phyloP scores from a whole-genome alignment of 306 rosid genomes.

The Calophaca sinica region DNA sequence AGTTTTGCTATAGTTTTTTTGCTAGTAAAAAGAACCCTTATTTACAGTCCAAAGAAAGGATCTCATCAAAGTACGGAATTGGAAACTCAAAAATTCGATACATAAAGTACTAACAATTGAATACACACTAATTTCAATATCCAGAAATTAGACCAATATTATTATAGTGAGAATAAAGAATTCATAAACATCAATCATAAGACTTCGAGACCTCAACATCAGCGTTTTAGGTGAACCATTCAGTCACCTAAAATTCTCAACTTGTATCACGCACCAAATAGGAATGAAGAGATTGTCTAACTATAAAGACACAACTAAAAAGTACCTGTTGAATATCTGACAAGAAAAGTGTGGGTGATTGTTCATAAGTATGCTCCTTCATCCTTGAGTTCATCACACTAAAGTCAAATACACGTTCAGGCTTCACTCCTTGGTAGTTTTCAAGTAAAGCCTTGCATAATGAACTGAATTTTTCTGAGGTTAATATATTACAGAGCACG shows the following conservation, averaged over 20 bases:
- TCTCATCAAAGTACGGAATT: neutral
- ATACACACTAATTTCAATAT: neutral
- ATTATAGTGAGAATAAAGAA: neutral
- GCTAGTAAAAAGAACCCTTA: neutral
- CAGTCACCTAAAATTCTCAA: neutral
- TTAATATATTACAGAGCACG: too few relatives aligned
- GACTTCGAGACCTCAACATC: neutral
- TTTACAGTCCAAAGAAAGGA: neutral
- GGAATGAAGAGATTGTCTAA: neutral
- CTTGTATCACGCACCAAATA: neutral
- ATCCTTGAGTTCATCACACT: slow-evolving; percentile 73
- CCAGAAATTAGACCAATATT: neutral
- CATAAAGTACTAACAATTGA: slow-evolving; percentile 4
- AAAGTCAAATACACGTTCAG: slow-evolving; percentile 57
- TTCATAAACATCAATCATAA: neutral
- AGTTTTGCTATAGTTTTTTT: neutral
- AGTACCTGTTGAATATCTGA: slow-evolving; percentile 85
- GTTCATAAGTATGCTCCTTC: slow-evolving; percentile 74
- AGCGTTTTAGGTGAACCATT: slow-evolving; percentile 10
- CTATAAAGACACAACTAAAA: neutral
- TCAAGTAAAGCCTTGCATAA: too few relatives aligned
- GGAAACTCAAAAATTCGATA: slow-evolving; percentile 1
- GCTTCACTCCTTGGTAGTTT: too few relatives aligned
- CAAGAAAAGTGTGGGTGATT: slow-evolving; percentile 73
- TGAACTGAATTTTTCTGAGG: too few relatives aligned